phyloP scores from a whole-genome alignment of 2,329 filamentous ascomycete genomes.

The Neoarthrinium moseri region DNA sequence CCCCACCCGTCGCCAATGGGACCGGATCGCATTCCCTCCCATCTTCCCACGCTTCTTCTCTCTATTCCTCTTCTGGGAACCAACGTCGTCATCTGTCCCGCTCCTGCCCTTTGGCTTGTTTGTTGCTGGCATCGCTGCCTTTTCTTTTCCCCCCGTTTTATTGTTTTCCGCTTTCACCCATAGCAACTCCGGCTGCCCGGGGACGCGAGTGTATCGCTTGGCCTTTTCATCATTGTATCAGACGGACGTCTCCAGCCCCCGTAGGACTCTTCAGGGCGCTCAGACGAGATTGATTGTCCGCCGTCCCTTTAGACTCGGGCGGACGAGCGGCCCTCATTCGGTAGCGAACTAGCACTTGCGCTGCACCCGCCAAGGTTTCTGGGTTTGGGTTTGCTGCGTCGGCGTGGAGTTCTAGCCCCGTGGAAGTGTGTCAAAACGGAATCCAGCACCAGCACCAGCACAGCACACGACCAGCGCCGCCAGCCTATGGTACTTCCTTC shows the following conservation, averaged over 20 bases:
- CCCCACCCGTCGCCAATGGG: too few species aligned
- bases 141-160: background rate
- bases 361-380: too few species aligned
- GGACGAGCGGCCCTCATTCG: background rate
- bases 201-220: background rate
- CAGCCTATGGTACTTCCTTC: too few species aligned
- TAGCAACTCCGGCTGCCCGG: background rate
- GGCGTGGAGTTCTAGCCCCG: background rate
- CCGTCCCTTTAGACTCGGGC: background rate
- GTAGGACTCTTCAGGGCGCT: background rate
- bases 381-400: too few species aligned
- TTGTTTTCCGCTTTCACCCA: background rate
- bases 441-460: background rate
- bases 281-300: background rate
- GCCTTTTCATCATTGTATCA: background rate
- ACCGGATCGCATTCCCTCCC: background rate
- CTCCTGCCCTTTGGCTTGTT: background rate
- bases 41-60: background rate
- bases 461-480: slow-evolving; percentile 1
- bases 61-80: background rate
- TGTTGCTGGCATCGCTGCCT: too few species aligned
- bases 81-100: slow-evolving; percentile 1
- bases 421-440: background rate
- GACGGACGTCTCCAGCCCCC: background rate
- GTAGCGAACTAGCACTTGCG: background rate